Evolutionary conservation across 768 basidiomycete species (phyloP).

Genomic region (Myochromella boudieri): DNA sequence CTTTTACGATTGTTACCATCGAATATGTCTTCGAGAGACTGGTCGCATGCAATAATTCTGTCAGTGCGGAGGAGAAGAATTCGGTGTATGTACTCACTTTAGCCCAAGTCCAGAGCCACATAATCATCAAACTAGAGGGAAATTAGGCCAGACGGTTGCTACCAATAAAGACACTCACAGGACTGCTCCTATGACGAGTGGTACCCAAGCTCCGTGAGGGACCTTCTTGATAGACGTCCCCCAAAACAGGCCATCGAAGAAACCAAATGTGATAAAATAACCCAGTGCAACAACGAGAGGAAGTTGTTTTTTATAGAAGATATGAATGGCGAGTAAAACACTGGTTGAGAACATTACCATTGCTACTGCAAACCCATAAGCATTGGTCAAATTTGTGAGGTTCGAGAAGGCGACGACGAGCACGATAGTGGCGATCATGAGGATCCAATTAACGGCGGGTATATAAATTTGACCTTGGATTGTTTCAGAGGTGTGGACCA

Average conservation of each 20-base stretch:
- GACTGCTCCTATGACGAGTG: conserved; percentile 53
- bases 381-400: conserved; percentile 54
- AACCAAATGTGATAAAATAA: conserved; percentile 58
- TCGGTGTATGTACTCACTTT: too few relatives aligned
- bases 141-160: neutral
- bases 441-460: conserved; percentile 58
- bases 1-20: conserved; percentile 56
- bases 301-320: conserved; percentile 52
- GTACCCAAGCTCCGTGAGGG: conserved; percentile 67
- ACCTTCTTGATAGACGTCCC: conserved; percentile 62
- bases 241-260: conserved; percentile 69
- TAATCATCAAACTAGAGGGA: conserved; percentile 35
- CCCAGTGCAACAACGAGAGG: conserved; percentile 40
- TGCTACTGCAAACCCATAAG: conserved; percentile 63
- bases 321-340: conserved; percentile 54
- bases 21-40: conserved; percentile 60
- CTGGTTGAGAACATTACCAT: conserved; percentile 54
- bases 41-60: neutral
- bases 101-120: conserved; percentile 70
- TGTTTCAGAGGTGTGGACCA: conserved; percentile 60
- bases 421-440: conserved; percentile 53
- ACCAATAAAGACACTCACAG: conserved; percentile 32
- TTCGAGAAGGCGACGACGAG: conserved; percentile 59
- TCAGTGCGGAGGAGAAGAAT: neutral
- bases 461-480: conserved; percentile 69